Evolutionary conservation across 441 rosid genomes (phyloP), one percentile per base, ranked within the genome.

Genomic region (Adansonia rubrostipa): DNA sequence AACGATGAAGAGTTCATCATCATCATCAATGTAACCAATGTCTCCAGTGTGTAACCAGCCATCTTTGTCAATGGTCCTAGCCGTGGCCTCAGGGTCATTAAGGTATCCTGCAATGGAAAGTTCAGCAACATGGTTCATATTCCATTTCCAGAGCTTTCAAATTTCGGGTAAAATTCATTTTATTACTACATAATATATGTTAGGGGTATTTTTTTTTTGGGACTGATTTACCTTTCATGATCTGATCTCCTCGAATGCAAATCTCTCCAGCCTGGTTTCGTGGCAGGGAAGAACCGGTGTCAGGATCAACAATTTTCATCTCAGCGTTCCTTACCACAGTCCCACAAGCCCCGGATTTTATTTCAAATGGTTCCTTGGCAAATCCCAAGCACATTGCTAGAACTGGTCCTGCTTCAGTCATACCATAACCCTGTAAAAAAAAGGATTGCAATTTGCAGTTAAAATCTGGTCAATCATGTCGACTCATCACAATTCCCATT

Each of bases 41-140:
- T 91, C 94, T 6, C 94, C 94, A 0, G 94, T 91, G 60, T 89
- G 94, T 42, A 91, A 47, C 92, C 92, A 91, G 13, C 92, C 92
- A 19, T 86, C 86, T 77, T 86, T 82, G 82, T 91, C 94, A 74
- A 89, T 88, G 58, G 95, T 89, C 60, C 77, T 47, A 0, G 87
- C 80, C 0, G 96, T 92, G 70, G 96, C 89, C 77, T 90, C 94
- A 0, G 89, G 88, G 57, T 92, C 94, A 73, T 92, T 92, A 56
- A 92, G 67, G 73, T 92, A 92, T 50, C 96, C 96, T 92, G 71
- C 0, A 0, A 9, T 9, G 4, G 5, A 58, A 9, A 33, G n/a
- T 71, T 71, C 61, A 71, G 0, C 24, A 33, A 51, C 13, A 11
- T 50, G 4, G 74, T 51, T 71, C 61, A 51, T 20, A 36, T 19